Base-by-base conservation (phyloP, 169 alveolate genomes). In the Plasmodium gonderi region DNA sequence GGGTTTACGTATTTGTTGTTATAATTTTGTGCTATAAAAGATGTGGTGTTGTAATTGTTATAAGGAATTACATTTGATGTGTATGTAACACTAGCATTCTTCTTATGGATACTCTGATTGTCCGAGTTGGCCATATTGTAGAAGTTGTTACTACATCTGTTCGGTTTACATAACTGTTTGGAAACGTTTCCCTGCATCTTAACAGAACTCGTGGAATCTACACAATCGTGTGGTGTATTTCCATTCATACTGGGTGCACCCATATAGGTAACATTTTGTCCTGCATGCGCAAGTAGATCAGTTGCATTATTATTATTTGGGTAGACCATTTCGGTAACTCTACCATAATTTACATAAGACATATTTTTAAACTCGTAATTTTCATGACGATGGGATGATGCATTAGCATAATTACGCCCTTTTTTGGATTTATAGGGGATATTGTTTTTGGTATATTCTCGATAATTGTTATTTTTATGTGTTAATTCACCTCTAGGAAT, bases 341-440 rank as follows among this genome's bases (percentile, higher is more conserved):
- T 69, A 3, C 45, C 40, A 11, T 9, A 42, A 65, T 67, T 81
- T 44, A 65, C 80, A 38, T 67, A 81, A 36, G 81, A 44, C 75
- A 81, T 17, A 26, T 81, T 81, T 40, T 81, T 81, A 81, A 40
- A 81, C 54, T 74, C 36, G 33, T 42, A 69, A 69, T 42, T 81
- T 67, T 47, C 4, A 68, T 49, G 36, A 49, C 51, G 38, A n/a
- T 29, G 38, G 14, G 72, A 45, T 4, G 74, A n/a, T 5, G 4
- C 42, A 60, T 64, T 60, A 44, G 17, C 64, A 40, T 5, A 64
- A 6, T 8, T 9, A 29, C 40, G 68, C 29, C n/a, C 79, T 26
- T 14, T 74, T 67, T 74, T 68, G 20, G 23, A 2, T 68, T 74
- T 81, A 33, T 31, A 38, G n/a, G 72, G 31, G 26, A 2, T 44